Evolutionary conservation across 805 yeast species (phyloP).

Genomic region (Candida sphagnicola): DNA sequence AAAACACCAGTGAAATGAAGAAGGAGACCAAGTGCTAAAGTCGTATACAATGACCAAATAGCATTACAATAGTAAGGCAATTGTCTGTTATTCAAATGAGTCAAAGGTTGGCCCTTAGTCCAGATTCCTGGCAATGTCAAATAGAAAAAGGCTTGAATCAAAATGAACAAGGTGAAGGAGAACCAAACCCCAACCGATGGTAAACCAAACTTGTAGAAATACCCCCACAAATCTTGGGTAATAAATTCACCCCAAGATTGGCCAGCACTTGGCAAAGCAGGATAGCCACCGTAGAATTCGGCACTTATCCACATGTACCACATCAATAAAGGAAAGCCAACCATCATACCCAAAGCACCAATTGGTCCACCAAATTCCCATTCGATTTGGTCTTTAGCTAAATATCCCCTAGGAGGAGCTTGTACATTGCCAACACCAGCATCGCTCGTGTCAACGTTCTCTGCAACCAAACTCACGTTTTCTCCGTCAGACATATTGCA

Average conservation of each 20-base stretch:
- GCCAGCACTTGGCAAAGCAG: conserved; percentile 62
- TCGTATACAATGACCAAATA: conserved; percentile 72
- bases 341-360: conserved; percentile 89
- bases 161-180: conserved; percentile 66
- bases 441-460: background rate
- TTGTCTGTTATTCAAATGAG: conserved; percentile 74
- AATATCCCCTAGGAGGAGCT: conserved; percentile 18
- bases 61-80: conserved; percentile 95
- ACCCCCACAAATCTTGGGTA: conserved; percentile 33
- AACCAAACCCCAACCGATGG: conserved; percentile 63
- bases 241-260: conserved; percentile 53
- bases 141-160: conserved; percentile 69
- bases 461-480: background rate
- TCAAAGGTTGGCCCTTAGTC: conserved; percentile 92
- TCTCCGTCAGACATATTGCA: background rate
- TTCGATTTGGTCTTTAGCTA: conserved; percentile 50
- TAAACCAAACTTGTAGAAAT: conserved; percentile 49
- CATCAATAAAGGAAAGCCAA: conserved; percentile 91
- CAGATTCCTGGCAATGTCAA: conserved; percentile 87
- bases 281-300: conserved; percentile 67
- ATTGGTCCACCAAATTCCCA: conserved; percentile 92
- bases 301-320: conserved; percentile 95
- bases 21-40: conserved; percentile 52
- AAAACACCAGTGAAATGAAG: conserved; percentile 75
- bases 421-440: background rate